Base-by-base conservation (phyloP, 2,329 filamentous ascomycete species). In the Monilinia vaccinii-corymbosi region DNA sequence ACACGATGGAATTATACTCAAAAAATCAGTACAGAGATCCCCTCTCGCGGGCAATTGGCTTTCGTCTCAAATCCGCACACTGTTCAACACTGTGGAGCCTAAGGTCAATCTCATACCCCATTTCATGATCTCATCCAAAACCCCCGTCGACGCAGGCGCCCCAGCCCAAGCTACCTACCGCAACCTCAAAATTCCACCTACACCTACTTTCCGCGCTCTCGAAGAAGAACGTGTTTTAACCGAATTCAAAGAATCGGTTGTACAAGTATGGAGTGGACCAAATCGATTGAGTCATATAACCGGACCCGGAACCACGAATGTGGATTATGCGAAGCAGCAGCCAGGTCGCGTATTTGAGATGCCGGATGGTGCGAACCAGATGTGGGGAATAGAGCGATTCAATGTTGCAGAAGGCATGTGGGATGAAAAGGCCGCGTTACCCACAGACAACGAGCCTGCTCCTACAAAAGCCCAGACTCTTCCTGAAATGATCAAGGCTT, bases 211-310 rank as follows among this genome's bases (percentile, higher is more conserved):
- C 81, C 85, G 88, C 62, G 78, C 80, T 21, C 86, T 93, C 65
- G 87, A 97, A 75, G 92, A 99, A 77, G 94, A 97, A 73, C 89
- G 93, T 57, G 87, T 96, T 46, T 77, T 99, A 60, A 91, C 90
- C 42, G 91, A 97, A 73, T 99, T 96, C 82, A 99, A 99, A 77
- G 95, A 99, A 76, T 95, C 89, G 21, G 91, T 97, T 18, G 91
- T 97, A 32, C 91, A 97, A 75, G 85, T 93, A 16, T 99, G 94
- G 93, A 83, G 85, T 31, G 90, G 90, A 0, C 89, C 89, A 0
- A 86, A 86, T 61, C 81, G 85, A 63, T 84, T 91, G 68, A 73
- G 64, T 61, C 73, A 71, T 67, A 72, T 67, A 45, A 73, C 74
- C 46, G 75, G 73, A 66, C 81, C 76, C 25, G 84, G 86, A 42